phyloP scores from a whole-genome alignment of 768 basidiomycete species.

The Psilocybe cubensis region DNA sequence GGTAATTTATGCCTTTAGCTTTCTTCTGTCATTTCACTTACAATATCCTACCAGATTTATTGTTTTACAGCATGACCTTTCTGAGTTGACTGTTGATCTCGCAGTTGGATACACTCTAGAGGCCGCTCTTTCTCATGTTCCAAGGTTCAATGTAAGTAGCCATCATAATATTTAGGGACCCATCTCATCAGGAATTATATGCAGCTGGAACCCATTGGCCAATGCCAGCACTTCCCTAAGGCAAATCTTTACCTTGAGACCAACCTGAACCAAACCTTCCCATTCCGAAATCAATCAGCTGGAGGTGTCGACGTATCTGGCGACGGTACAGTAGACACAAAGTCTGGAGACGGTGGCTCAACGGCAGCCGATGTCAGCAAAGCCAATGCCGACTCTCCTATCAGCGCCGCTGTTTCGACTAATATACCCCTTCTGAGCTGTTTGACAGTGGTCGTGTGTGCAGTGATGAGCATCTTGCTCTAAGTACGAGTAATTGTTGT shows the following conservation, averaged over 20 bases:
- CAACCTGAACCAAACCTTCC: constrained; percentile 72
- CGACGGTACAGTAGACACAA: constrained; percentile 39
- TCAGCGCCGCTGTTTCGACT: constrained; percentile 15
- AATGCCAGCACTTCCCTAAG: constrained; percentile 68
- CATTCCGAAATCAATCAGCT: constrained; percentile 44
- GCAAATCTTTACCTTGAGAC: constrained; percentile 85
- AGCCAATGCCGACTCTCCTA: constrained; percentile 12
- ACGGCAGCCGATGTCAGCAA: constrained; percentile 8
- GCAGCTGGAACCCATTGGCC: constrained; percentile 75
- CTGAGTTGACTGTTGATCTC: constrained; percentile 83
- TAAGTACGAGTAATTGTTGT: constrained; percentile 12
- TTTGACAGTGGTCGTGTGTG: constrained; percentile 14
- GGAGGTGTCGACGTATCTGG: constrained; percentile 42
- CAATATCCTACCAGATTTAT: constrained; percentile 61
- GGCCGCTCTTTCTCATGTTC: constrained; percentile 67
- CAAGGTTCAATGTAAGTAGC: constrained; percentile 60
- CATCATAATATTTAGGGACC: not conserved
- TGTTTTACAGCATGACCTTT: constrained; percentile 89
- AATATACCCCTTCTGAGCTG: constrained; percentile 18
- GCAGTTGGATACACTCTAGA: constrained; percentile 87
- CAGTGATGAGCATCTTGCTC: constrained; percentile 17
- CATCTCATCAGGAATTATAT: constrained; percentile 1
- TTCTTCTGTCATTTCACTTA: not conserved
- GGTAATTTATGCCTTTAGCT: constrained; percentile 40
- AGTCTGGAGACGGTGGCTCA: constrained; percentile 26